These are phyloP conservation scores for Fusarium sp. DNA, from an alignment of 2,329 filamentous ascomycete genomes.

Conservation along the genomic window DNA sequence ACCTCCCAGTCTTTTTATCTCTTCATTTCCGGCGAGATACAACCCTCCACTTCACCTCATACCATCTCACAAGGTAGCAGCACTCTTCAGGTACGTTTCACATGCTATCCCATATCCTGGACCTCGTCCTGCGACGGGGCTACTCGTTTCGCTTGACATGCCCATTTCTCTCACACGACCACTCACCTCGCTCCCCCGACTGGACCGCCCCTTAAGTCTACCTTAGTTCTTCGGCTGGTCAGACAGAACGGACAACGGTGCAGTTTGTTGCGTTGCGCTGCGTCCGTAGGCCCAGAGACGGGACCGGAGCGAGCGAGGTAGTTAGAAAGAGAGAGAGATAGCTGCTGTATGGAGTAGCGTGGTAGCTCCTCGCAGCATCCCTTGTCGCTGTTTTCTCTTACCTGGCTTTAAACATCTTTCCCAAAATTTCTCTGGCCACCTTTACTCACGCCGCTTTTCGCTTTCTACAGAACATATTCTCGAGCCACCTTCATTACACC, in stretches of 20 bases:
- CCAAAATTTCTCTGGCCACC: slow-evolving; percentile 46
- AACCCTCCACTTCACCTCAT: neutral
- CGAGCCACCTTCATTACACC: slow-evolving; percentile 25
- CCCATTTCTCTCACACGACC: slow-evolving; percentile 43
- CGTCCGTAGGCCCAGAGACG: slow-evolving; percentile 26
- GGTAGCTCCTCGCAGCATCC: slow-evolving; percentile 25
- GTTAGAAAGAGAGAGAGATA: slow-evolving; percentile 21
- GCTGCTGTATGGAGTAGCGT: neutral
- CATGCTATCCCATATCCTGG: slow-evolving; percentile 21
- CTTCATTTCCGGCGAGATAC: neutral
- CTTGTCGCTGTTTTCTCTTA: slow-evolving; percentile 28
- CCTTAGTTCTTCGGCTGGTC: slow-evolving; percentile 24
- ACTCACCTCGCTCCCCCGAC: slow-evolving; percentile 24
- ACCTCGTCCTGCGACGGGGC: slow-evolving; percentile 30
- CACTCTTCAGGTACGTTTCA: slow-evolving; percentile 36
- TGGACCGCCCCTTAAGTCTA: slow-evolving; percentile 42
- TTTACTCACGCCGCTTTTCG: slow-evolving; percentile 44
- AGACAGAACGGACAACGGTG: slow-evolving; percentile 13
- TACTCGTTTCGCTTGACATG: slow-evolving; percentile 44
- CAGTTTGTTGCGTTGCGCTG: slow-evolving; percentile 14
- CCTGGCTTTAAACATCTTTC: slow-evolving; percentile 30
- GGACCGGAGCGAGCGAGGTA: slow-evolving; percentile 27
- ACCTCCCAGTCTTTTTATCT: neutral
- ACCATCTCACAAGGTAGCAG: slow-evolving; percentile 17
- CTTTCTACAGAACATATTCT: slow-evolving; percentile 34